These are phyloP conservation scores for Cercospora sojina DNA, from an alignment of 2,329 filamentous ascomycete genomes.

Conservation along the genomic window DNA sequence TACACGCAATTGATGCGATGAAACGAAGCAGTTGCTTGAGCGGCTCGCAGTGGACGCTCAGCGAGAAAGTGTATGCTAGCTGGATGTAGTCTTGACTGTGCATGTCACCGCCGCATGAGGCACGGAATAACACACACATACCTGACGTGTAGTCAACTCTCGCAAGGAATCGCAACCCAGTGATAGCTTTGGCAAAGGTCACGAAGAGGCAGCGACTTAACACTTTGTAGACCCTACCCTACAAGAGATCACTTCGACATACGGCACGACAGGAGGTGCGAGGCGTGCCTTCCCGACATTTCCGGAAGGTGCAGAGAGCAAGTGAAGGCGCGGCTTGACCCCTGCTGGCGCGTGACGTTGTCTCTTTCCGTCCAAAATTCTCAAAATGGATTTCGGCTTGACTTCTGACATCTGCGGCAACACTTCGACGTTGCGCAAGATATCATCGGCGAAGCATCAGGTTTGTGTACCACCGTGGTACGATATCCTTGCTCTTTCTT, in stretches of 20 bases:
- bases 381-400: not conserved
- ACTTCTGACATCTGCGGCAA: not conserved
- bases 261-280: too few species aligned
- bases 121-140: too few species aligned
- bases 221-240: too few species aligned
- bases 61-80: not conserved
- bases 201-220: too few species aligned
- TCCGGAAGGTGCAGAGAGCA: not conserved
- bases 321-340: not conserved
- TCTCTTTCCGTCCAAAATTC: too few species aligned
- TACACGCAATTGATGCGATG: too few species aligned
- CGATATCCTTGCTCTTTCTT: not conserved
- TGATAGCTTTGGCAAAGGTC: too few species aligned
- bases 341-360: not conserved
- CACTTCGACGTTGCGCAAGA: not conserved
- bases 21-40: not conserved
- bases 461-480: not conserved
- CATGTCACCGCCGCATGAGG: not conserved
- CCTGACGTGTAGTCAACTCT: too few species aligned
- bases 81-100: too few species aligned
- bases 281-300: not conserved
- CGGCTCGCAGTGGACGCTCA: not conserved
- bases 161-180: too few species aligned
- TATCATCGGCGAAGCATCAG: not conserved
- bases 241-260: too few species aligned